Evolutionary conservation across 2,329 filamentous ascomycete species (phyloP).

Genomic region (Neonectria hederae): DNA sequence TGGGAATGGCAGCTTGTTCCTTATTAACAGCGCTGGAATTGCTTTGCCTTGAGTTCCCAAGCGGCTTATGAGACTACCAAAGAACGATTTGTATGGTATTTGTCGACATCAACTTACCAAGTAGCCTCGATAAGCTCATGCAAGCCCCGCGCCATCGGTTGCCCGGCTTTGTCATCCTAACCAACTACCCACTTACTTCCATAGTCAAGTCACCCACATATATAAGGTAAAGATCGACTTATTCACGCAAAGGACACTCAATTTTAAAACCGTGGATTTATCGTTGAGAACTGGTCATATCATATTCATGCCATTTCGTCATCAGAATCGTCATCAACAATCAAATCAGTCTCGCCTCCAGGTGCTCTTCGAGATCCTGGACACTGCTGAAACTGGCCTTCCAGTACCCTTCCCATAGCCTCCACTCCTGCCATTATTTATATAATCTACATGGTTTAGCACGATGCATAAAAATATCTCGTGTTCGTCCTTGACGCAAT

Average conservation of each 20-base stretch:
- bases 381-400: conserved; percentile 17
- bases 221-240: background rate
- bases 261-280: background rate
- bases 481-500: conserved; percentile 27
- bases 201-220: background rate
- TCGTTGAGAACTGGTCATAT: conserved; percentile 44
- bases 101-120: background rate
- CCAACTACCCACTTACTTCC: background rate
- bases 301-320: conserved; percentile 48
- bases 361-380: conserved; percentile 20
- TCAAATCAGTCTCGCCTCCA: conserved; percentile 36
- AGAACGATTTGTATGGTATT: background rate
- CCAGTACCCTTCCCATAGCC: background rate
- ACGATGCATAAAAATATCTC: conserved; percentile 22
- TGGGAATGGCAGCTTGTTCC: background rate
- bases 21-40: background rate
- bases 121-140: conserved; percentile 2
- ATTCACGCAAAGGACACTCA: background rate
- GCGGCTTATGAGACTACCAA: background rate
- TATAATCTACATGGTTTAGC: conserved; percentile 43
- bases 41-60: background rate
- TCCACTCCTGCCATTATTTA: conserved; percentile 32
- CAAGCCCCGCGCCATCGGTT: conserved; percentile 18
- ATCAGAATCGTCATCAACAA: conserved; percentile 44
- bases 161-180: conserved; percentile 13